phyloP scores from a whole-genome alignment of 1,284 basidiomycete genomes.

The Cerioporus squamosus region DNA sequence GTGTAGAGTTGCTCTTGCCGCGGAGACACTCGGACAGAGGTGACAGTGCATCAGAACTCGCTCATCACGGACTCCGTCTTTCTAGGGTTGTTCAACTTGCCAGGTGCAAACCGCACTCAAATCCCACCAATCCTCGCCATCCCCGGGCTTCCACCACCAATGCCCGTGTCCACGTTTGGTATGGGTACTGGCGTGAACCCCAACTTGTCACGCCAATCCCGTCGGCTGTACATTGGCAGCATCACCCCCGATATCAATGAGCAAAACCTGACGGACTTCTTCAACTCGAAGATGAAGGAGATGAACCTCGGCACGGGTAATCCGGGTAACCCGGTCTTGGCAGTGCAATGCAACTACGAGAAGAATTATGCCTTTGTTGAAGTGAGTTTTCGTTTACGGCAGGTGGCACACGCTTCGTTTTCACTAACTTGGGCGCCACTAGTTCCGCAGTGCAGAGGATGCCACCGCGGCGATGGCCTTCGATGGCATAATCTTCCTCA shows the following conservation, averaged over 20 bases:
- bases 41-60: not conserved
- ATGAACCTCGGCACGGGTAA: constrained; percentile 83
- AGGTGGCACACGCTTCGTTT: not conserved
- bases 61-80: constrained; percentile 14
- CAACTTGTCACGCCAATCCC: constrained; percentile 89
- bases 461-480: constrained; percentile 96
- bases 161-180: constrained; percentile 81
- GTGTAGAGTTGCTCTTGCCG: not conserved
- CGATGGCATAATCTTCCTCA: constrained; percentile 95
- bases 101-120: constrained; percentile 89
- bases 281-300: constrained; percentile 95
- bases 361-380: constrained; percentile 98
- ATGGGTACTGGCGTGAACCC: constrained; percentile 85
- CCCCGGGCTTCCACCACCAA: constrained; percentile 78
- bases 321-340: constrained; percentile 89
- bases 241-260: constrained; percentile 93
- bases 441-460: constrained; percentile 98
- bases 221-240: constrained; percentile 94
- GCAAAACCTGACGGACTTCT: constrained; percentile 87
- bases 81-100: constrained; percentile 88
- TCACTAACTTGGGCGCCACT: constrained; percentile 15
- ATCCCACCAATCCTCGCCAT: constrained; percentile 81
- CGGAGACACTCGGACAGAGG: constrained; percentile 3
- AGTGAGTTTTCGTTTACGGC: constrained; percentile 48
- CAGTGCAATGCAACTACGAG: constrained; percentile 95